These are phyloP conservation scores for Lentinula sp. DNA, from an alignment of 768 basidiomycete species.

Conservation along the genomic window DNA sequence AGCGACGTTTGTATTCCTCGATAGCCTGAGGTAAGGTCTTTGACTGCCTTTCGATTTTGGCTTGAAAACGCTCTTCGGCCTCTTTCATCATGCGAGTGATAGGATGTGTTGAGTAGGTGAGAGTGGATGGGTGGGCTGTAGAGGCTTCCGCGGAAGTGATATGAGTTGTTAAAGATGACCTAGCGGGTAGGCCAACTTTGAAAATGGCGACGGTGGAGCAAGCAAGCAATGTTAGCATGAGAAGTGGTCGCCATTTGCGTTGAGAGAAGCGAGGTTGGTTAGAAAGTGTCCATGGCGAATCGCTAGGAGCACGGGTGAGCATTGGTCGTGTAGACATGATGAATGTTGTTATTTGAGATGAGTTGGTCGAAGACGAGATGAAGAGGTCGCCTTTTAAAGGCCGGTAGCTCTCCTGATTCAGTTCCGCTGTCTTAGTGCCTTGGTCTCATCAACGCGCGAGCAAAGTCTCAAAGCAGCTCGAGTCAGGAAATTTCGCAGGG, in stretches of 20 bases:
- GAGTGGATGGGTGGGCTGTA: slow-evolving; percentile 8
- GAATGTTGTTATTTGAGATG: neutral
- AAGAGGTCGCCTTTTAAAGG: neutral
- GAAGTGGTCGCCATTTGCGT: neutral
- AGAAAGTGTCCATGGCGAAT: neutral
- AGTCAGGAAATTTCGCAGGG: neutral
- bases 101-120: slow-evolving; percentile 45
- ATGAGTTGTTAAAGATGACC: slow-evolving; percentile 6
- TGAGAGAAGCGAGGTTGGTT: neutral
- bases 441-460: neutral
- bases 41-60: slow-evolving; percentile 69
- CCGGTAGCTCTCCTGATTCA: neutral
- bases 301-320: neutral
- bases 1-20: slow-evolving; percentile 72
- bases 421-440: neutral
- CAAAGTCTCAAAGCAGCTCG: neutral
- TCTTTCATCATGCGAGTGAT: slow-evolving; percentile 81
- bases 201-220: neutral
- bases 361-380: neutral
- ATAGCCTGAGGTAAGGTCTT: slow-evolving; percentile 75
- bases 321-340: neutral
- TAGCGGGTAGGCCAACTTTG: neutral
- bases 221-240: neutral
- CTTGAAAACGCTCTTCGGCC: slow-evolving; percentile 68
- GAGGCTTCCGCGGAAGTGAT: slow-evolving; percentile 11